Percentiles rank a stretch among this genome's conserved stretches.
Evolutionary conservation across 1,284 basidiomycete species (phyloP).

Genomic region (Ceratobasidium papillatum): DNA sequence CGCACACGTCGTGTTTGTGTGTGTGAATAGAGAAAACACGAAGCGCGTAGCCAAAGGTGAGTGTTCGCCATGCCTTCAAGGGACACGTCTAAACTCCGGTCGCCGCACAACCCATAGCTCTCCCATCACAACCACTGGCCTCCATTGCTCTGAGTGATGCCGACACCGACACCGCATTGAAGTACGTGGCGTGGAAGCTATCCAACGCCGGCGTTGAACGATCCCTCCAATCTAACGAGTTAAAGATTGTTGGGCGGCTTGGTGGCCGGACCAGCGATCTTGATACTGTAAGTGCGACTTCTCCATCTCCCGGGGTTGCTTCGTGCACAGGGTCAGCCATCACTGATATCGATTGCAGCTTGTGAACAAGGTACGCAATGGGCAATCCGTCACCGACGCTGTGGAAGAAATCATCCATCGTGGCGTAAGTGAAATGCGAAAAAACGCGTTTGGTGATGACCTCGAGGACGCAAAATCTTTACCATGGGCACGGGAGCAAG

Average conservation of each 20-base stretch:
- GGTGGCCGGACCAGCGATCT: constrained; percentile 90
- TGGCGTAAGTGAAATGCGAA: constrained; percentile 84
- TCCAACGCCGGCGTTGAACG: constrained; percentile 63
- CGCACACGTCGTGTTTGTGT: constrained; percentile 92
- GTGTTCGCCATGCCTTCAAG: constrained; percentile 38
- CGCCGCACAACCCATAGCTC: constrained; percentile 58
- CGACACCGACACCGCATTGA: constrained; percentile 79
- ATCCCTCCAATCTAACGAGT: constrained; percentile 64
- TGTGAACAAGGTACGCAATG: constrained; percentile 84
- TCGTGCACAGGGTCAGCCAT: constrained; percentile 9
- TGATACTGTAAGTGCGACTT: constrained; percentile 66
- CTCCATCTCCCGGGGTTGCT: constrained; percentile 8
- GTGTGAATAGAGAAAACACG: constrained; percentile 88
- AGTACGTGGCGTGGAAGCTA: constrained; percentile 84
- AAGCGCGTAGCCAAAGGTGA: constrained; percentile 84
- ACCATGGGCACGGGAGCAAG: constrained; percentile 88
- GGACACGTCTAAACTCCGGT: background rate
- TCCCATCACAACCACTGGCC: constrained; percentile 87
- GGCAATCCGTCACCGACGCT: constrained; percentile 77
- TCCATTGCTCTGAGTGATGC: constrained; percentile 85
- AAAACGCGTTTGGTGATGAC: constrained; percentile 94
- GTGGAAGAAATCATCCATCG: constrained; percentile 88
- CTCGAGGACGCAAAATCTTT: constrained; percentile 82
- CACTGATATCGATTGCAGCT: constrained; percentile 58
- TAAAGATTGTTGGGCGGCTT: constrained; percentile 69